These are phyloP conservation scores for Paspalum notatum DNA, from an alignment of 176 grass and related monocot species.

Conservation along the genomic window DNA sequence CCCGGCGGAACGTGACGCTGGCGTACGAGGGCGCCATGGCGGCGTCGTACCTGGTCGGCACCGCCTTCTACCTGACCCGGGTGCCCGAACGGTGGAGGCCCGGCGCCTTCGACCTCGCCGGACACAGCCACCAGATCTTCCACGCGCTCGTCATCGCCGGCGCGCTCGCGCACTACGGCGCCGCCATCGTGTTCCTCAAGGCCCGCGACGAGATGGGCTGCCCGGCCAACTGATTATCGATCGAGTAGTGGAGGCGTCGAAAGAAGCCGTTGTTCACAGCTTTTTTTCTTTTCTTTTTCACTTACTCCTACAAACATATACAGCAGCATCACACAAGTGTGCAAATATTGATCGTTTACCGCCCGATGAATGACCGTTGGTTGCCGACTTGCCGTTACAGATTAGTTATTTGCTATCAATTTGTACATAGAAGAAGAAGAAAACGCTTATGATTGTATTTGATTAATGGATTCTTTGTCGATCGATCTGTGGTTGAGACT, in stretches of 20 bases:
- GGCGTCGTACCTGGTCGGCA: constrained; percentile 59
- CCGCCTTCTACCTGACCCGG: constrained; percentile 68
- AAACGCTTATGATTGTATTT: neutral
- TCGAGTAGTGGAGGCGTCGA: neutral
- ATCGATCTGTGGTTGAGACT: neutral
- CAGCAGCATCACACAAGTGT: constrained; percentile 29
- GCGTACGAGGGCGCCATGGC: constrained; percentile 89
- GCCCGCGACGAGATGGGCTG: constrained; percentile 63
- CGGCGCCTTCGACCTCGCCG: constrained; percentile 73
- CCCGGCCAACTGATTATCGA: constrained; percentile 5
- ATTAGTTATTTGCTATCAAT: neutral
- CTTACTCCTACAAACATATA: neutral
- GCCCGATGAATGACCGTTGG: neutral
- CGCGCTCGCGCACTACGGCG: constrained; percentile 82
- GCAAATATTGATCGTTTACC: constrained; percentile 3
- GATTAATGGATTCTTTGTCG: constrained; percentile 24
- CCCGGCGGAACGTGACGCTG: constrained; percentile 62
- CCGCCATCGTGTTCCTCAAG: constrained; percentile 71
- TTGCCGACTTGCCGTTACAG: constrained; percentile 3
- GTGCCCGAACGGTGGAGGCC: constrained; percentile 88
- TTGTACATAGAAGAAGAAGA: constrained; percentile 31
- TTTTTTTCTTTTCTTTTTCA: neutral
- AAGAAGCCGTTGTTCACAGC: neutral
- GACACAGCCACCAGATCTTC: constrained; percentile 96
- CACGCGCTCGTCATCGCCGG: constrained; percentile 87